Evolutionary conservation across 495 filamentous ascomycete genomes (phyloP).

Genomic region (Penicillium ucsense): DNA sequence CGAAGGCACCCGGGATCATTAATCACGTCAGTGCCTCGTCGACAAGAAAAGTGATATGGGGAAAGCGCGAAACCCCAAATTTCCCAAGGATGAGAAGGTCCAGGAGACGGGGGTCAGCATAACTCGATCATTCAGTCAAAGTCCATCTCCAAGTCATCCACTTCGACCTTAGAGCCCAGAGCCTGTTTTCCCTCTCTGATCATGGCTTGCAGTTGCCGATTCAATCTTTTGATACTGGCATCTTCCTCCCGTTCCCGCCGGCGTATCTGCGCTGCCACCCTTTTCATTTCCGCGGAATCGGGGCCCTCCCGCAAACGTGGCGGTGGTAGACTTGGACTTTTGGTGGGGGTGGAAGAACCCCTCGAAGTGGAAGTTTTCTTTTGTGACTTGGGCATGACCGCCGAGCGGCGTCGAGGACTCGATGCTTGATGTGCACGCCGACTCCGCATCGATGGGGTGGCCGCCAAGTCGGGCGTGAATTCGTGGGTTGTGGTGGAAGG

Average conservation of each 20-base stretch:
- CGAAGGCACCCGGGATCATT: too few species aligned
- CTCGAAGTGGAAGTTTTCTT: conserved; percentile 24
- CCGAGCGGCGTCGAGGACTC: conserved; percentile 20
- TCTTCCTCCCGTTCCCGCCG: conserved; percentile 72
- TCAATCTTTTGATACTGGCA: conserved; percentile 64
- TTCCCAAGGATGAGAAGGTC: too few species aligned
- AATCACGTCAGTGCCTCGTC: too few species aligned
- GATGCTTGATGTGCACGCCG: conserved; percentile 16
- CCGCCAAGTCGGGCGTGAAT: conserved; percentile 6
- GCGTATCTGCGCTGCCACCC: conserved; percentile 53
- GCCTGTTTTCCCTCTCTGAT: conserved; percentile 84
- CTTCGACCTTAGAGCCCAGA: conserved; percentile 65
- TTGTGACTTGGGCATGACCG: conserved; percentile 13
- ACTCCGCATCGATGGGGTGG: conserved; percentile 13
- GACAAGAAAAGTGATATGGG: too few species aligned
- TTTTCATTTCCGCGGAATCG: conserved; percentile 52
- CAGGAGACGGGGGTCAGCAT: too few species aligned
- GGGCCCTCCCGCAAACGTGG: conserved; percentile 34
- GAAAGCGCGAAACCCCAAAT: too few species aligned
- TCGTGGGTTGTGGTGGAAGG: conserved; percentile 23
- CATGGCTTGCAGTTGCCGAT: conserved; percentile 69
- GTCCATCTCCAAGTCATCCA: conserved; percentile 50
- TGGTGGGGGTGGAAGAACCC: conserved; percentile 32
- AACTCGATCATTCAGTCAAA: conserved; percentile 8
- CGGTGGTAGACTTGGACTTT: conserved; percentile 17